phyloP scores from a whole-genome alignment of 345 rosid species.

The Boechera stricta region DNA sequence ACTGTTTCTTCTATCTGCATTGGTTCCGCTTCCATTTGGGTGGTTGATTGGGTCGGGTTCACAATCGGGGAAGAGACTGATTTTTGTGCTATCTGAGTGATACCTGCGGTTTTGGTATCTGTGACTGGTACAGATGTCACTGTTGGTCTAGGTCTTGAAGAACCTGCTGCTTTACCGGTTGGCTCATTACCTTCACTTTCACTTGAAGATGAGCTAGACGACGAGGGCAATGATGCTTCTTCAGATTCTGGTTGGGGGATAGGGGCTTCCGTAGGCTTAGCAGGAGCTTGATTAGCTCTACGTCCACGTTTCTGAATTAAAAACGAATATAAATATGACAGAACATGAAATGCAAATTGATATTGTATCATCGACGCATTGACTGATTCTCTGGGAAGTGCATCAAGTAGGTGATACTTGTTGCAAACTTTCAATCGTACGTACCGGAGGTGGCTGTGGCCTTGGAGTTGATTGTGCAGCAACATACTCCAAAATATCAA shows the following conservation, averaged over 20 bases:
- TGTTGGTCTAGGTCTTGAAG: slow-evolving; percentile 44
- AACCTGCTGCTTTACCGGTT: slow-evolving; percentile 47
- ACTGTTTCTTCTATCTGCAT: slow-evolving; percentile 58
- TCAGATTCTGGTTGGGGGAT: slow-evolving; percentile 49
- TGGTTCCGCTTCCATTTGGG: slow-evolving; percentile 51
- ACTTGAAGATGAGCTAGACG: slow-evolving; percentile 77
- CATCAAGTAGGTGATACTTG: background rate
- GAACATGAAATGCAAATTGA: background rate
- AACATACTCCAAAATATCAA: slow-evolving; percentile 57
- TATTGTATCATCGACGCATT: background rate
- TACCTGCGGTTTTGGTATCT: slow-evolving; percentile 35
- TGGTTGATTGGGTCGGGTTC: slow-evolving; percentile 48
- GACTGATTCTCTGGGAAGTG: background rate
- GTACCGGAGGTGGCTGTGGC: slow-evolving; percentile 55
- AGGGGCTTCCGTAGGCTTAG: slow-evolving; percentile 52
- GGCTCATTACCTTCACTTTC: slow-evolving; percentile 56
- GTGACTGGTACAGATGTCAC: slow-evolving; percentile 37
- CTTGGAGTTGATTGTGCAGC: slow-evolving; percentile 60
- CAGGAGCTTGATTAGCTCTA: slow-evolving; percentile 52
- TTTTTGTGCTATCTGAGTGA: slow-evolving; percentile 48
- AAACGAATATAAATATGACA: slow-evolving; percentile 13
- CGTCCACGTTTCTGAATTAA: slow-evolving; percentile 51
- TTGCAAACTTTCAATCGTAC: background rate
- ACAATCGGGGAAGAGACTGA: slow-evolving; percentile 48
- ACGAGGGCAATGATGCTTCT: slow-evolving; percentile 66